Evolutionary conservation across 1,284 basidiomycete species (phyloP).

Genomic region (Neotropicomus parvogracilis): DNA sequence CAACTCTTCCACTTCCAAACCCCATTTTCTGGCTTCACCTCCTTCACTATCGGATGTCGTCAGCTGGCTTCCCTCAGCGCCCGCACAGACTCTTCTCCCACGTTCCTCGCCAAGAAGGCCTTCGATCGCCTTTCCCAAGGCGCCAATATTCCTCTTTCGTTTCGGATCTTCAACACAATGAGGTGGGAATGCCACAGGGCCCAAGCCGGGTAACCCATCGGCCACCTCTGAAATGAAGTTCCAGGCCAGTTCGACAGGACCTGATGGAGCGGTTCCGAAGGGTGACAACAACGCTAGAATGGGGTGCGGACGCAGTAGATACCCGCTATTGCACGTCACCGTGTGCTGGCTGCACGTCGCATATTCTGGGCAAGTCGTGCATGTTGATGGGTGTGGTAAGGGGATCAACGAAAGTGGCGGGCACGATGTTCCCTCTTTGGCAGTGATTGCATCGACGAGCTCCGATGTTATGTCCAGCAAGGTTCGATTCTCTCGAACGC

Average conservation of each 20-base stretch:
- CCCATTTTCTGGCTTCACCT: slow-evolving; percentile 73
- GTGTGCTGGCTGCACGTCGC: slow-evolving; percentile 67
- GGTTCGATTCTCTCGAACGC: slow-evolving; percentile 56
- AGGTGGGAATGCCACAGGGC: slow-evolving; percentile 77
- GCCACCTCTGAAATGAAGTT: slow-evolving; percentile 43
- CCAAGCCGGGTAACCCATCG: slow-evolving; percentile 77
- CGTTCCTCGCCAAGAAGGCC: slow-evolving; percentile 63
- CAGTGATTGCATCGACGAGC: slow-evolving; percentile 28
- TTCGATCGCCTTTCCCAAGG: slow-evolving; percentile 73
- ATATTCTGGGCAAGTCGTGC: slow-evolving; percentile 83
- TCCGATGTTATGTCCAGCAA: slow-evolving; percentile 33
- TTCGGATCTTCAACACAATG: slow-evolving; percentile 80
- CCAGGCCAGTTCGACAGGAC: slow-evolving; percentile 44
- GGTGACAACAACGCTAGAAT: slow-evolving; percentile 44
- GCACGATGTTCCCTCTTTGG: slow-evolving; percentile 43
- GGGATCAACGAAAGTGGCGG: slow-evolving; percentile 54
- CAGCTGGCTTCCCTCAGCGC: slow-evolving; percentile 37
- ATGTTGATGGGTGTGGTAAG: slow-evolving; percentile 63
- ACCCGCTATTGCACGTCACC: slow-evolving; percentile 72
- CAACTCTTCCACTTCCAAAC: slow-evolving; percentile 56
- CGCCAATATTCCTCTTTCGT: slow-evolving; percentile 74
- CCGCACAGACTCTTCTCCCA: slow-evolving; percentile 68
- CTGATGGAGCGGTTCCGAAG: slow-evolving; percentile 38
- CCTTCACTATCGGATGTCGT: slow-evolving; percentile 45
- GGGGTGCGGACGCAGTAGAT: slow-evolving; percentile 64